Evolutionary conservation across 805 yeast genomes (phyloP), one percentile per base, ranked within the genome.

Genomic region (Zygotorulaspora chibaensis): DNA sequence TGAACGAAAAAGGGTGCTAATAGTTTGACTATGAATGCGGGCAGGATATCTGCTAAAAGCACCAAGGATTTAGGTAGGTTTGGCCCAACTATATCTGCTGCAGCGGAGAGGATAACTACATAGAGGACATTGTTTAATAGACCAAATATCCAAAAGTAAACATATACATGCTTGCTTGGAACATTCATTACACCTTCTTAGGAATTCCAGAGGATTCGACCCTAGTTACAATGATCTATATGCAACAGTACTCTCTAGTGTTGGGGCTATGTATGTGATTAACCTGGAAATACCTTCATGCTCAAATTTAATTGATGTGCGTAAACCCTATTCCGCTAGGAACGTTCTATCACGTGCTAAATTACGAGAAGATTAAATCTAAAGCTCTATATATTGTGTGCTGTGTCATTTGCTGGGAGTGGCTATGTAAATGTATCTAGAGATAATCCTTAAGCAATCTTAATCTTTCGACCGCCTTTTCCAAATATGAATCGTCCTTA

Each of bases 81-180:
- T 1, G 87, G 78, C 0, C 96, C 96, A 1, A 90, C 96, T 11
- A 91, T 70, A 61, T 91, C 99, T 27, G 87, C 79, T 2, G 98
- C 98, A 0, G 97, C 96, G 0, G 95, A 81, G 11, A 91, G 70
- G 33, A 91, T 90, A 12, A 91, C 91, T 27, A 91, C 97, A 67
- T 90, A 91, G 0, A 91, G 76, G 9, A 91, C 83, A 62, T 91
- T 91, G 66, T 91, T 91, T 30, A 89, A 70, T 9, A 91, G 75
- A 0, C 98, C 99, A 63, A 90, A 87, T 1, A 82, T 58, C 80
- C 91, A 83, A 62, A 90, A 90, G 10, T 85, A 72, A 0, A 63
- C 37, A 56, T 77, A 81, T 6, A 71, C 41, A 25, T 17, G 44
- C 15, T 44, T 37, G 13, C 30, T 39, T 3, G 23, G 26, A 16